phyloP scores from a whole-genome alignment of 805 yeast species.

The Candida taoyuanica region DNA sequence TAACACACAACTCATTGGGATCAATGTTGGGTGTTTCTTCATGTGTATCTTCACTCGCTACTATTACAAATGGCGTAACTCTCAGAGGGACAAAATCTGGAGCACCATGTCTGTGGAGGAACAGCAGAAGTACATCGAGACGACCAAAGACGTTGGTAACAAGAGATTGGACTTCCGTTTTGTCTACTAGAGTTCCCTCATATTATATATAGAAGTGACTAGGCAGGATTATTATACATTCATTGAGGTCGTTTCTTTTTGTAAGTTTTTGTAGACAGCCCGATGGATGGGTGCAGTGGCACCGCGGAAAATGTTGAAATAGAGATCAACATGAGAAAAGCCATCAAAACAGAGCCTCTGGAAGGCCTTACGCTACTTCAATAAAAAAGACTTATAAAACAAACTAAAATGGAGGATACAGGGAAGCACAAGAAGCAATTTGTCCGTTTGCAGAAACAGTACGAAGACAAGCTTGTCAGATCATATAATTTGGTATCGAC shows the following conservation, averaged over 20 bases:
- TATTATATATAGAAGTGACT: no score
- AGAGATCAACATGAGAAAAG: not conserved
- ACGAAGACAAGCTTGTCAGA: constrained; percentile 9
- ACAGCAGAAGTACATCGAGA: constrained; percentile 40
- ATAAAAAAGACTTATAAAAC: not conserved
- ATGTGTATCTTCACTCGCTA: constrained; percentile 26
- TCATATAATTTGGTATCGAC: constrained; percentile 4
- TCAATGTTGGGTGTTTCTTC: constrained; percentile 31
- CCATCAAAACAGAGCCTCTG: not conserved
- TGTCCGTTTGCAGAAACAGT: constrained; percentile 9
- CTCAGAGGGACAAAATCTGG: constrained; percentile 46
- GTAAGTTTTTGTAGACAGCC: no score
- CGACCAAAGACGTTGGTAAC: constrained; percentile 50
- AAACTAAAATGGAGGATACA: not conserved
- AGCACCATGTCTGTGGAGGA: constrained; percentile 44
- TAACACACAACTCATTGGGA: constrained; percentile 38
- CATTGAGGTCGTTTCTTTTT: no score
- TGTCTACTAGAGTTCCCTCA: constrained; percentile 1
- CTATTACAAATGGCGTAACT: constrained; percentile 38
- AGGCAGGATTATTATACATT: no score
- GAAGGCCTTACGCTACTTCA: not conserved
- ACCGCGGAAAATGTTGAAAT: no score
- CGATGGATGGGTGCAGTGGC: no score
- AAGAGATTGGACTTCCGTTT: constrained; percentile 51
- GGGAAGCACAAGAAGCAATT: constrained; percentile 6